Conservation (phyloP, 2,329 filamentous ascomycete genomes). For the Atkinsonella hypoxylon region DNA sequence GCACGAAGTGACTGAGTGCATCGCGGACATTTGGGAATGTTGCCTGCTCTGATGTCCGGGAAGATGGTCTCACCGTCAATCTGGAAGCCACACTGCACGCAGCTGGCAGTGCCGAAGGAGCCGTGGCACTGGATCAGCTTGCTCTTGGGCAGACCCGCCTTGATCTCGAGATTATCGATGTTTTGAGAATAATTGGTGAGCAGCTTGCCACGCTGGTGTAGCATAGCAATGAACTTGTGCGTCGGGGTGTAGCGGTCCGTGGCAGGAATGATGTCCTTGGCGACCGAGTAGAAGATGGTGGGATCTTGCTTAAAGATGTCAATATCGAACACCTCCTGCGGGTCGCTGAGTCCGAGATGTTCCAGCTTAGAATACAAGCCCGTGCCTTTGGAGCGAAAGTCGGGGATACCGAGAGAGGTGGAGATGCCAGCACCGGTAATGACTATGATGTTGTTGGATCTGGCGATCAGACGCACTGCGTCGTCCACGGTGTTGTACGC, state of each 20-base stretch:
- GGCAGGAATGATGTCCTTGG: slow-evolving; percentile 77
- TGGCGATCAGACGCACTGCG: slow-evolving; percentile 63
- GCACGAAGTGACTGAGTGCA: slow-evolving; percentile 47
- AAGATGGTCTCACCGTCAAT: slow-evolving; percentile 70
- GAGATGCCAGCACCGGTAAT: slow-evolving; percentile 94
- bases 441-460: slow-evolving; percentile 75
- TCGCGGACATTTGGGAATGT: slow-evolving; percentile 63
- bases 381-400: slow-evolving; percentile 88
- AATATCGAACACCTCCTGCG: slow-evolving; percentile 94
- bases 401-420: slow-evolving; percentile 90
- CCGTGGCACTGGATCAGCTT: slow-evolving; percentile 95
- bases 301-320: slow-evolving; percentile 76
- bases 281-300: slow-evolving; percentile 79
- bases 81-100: slow-evolving; percentile 66
- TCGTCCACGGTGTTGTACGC: slow-evolving; percentile 81
- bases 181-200: slow-evolving; percentile 98
- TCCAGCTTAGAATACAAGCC: slow-evolving; percentile 81
- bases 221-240: slow-evolving; percentile 81
- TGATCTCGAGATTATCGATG: slow-evolving; percentile 88
- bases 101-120: slow-evolving; percentile 85
- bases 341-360: slow-evolving; percentile 66
- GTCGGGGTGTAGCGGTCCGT: slow-evolving; percentile 78
- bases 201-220: slow-evolving; percentile 80
- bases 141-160: slow-evolving; percentile 67
- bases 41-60: slow-evolving; percentile 61